Evolutionary conservation across 2,329 filamentous ascomycete species (phyloP), one percentile per base, ranked within the genome.

Genomic region (Didymellaceae sp.): DNA sequence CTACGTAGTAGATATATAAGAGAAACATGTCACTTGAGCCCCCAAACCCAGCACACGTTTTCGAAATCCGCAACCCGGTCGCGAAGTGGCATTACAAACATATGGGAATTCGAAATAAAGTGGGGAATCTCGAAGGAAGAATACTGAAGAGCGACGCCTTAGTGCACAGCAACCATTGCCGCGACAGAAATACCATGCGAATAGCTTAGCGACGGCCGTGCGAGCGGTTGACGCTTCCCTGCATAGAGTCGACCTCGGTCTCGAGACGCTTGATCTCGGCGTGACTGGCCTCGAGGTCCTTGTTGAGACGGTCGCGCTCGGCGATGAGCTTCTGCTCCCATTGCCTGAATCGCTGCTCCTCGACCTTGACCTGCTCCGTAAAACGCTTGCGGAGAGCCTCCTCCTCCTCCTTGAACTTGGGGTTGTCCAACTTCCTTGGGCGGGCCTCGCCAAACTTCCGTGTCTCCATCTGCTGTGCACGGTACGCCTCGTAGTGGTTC

Each of bases 281-380:
- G 72, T 99, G 95, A 64, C 93, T 97, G 77, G 90, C 89, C 82
- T 99, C 94, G 76, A 99, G 86, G 73, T 99, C 94, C 86, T 99
- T 99, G 87, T 99, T 99, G 80, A 99, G 86, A 67, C 94, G 91
- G 77, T 99, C 95, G 77, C 94, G 89, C 85, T 99, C 94, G 58
- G 90, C 87, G 71, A 99, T 99, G 76, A 99, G 90, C 86, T 97
- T 97, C 86, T 99, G 94, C 82, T 99, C 94, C 94, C 94, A 99
- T 80, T 96, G 89, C 78, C 95, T 87, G 87, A 99, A 99, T 63
- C 94, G 87, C 81, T 96, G 91, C 81, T 99, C 94, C 82, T 99
- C 95, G 71, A 99, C 90, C 90, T 99, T 99, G 82, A 99, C 94
- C 78, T 99, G 94, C 82, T 99, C 94, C 66, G 94, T 99, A 80